Base-by-base conservation (phyloP, 1,139 yeast species). In the Geotrichum siamense region DNA sequence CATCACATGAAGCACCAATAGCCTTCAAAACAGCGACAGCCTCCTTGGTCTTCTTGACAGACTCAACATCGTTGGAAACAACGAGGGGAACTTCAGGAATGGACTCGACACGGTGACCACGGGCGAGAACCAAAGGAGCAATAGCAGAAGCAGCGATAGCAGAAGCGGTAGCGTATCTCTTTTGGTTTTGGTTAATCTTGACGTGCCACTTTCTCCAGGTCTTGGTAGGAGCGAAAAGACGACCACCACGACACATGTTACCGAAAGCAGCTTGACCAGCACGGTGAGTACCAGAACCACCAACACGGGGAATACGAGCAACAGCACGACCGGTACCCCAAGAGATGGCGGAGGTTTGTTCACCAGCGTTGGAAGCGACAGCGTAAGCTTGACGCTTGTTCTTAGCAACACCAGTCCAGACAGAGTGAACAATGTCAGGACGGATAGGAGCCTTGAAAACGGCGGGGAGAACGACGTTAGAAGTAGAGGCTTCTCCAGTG, bases 261-360 rank as follows among this genome's bases (percentile, higher is more conserved):
- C 98, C 98, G 80, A 91, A 91, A 71, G 98, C 98, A 74, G 89
- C 98, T 78, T 91, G 98, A 74, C 98, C 98, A 61, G 97, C 81
- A 78, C 98, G 91, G 94, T 87, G 96, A 72, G 98, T 91, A 84
- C 98, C 98, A 72, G 95, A 38, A 79, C 98, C 98, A 76, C 96
- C 96, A 71, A 91, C 97, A 82, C 98, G 89, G 79, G 98, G 98
- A 74, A 91, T 89, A 82, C 98, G 91, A 77, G 98, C 97, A 70
- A 91, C 96, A 76, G 98, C 98, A 80, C 98, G 89, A 82, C 98
- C 98, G 64, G 98, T 93, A 86, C 98, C 98, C 98, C 98, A 91
- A 56, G 98, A 91, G 76, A 87, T 96, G 71, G 98, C 98, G 58
- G 98, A 91, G 74, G 96, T 89, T 79, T 91, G 97, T 81, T 86